Evolutionary conservation across 768 basidiomycete species (phyloP).

Genomic region (Tylopilus plumbeoviolaceoides): DNA sequence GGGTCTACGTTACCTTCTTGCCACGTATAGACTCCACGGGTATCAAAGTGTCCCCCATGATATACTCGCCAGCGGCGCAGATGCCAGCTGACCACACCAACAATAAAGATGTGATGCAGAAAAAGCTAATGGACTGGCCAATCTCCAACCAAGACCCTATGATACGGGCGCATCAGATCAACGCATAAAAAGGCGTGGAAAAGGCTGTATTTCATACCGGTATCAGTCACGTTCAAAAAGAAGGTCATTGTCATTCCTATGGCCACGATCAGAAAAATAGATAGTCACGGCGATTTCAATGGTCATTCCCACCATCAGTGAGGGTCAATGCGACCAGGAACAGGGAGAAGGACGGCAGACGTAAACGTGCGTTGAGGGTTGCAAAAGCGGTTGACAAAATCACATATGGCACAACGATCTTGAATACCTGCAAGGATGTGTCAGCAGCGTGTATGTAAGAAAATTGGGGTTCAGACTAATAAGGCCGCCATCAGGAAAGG

Average conservation of each 20-base stretch:
- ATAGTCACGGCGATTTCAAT: neutral
- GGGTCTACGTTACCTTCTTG: constrained; percentile 23
- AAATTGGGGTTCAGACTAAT: constrained; percentile 41
- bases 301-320: constrained; percentile 9
- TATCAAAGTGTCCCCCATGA: constrained; percentile 46
- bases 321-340: constrained; percentile 74
- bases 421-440: constrained; percentile 54
- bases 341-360: constrained; percentile 75
- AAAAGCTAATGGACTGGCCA: constrained; percentile 84
- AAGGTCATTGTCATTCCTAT: constrained; percentile 79
- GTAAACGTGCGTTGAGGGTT: constrained; percentile 59
- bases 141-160: constrained; percentile 86
- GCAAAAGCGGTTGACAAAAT: constrained; percentile 70
- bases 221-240: constrained; percentile 81
- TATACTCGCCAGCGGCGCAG: constrained; percentile 64
- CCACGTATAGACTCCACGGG: constrained; percentile 11
- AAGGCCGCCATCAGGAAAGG: constrained; percentile 80
- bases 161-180: constrained; percentile 6
- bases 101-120: constrained; percentile 76
- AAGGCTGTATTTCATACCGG: constrained; percentile 39
- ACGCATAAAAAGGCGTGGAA: neutral
- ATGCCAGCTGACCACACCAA: constrained; percentile 78
- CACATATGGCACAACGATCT: constrained; percentile 77
- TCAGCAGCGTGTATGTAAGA: constrained; percentile 1
- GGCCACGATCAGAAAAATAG: neutral